phyloP scores from a whole-genome alignment of 140 eudicot genomes.

The Anethum foeniculum region DNA sequence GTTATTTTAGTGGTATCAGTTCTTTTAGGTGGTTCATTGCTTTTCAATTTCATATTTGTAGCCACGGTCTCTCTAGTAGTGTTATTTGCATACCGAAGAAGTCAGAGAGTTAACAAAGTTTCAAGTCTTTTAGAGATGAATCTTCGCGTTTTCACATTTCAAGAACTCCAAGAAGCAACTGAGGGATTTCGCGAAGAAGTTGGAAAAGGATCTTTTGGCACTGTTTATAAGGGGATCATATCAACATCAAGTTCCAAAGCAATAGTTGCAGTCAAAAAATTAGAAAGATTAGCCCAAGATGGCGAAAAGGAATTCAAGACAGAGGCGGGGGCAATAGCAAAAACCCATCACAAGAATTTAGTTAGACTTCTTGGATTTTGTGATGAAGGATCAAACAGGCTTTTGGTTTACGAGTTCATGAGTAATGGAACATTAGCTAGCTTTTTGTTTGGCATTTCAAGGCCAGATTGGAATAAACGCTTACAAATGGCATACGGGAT shows the following conservation, averaged over 20 bases:
- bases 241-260: not conserved
- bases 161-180: constrained; percentile 32
- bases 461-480: constrained; percentile 32
- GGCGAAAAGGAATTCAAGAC: constrained; percentile 22
- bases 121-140: constrained; percentile 17
- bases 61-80: not conserved
- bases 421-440: constrained; percentile 23
- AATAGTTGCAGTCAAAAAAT: constrained; percentile 23
- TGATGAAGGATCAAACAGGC: constrained; percentile 22
- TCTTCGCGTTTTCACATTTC: constrained; percentile 23
- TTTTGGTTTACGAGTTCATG: constrained; percentile 40
- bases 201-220: constrained; percentile 38
- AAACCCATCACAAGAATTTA: constrained; percentile 22
- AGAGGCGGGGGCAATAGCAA: constrained; percentile 17
- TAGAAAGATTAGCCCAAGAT: constrained; percentile 20
- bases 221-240: constrained; percentile 31
- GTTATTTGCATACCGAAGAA: not conserved
- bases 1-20: constrained; percentile 15
- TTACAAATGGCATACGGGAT: constrained; percentile 30
- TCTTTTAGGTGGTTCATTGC: constrained; percentile 26
- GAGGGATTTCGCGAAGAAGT: constrained; percentile 31
- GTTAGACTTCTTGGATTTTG: constrained; percentile 21
- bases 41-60: constrained; percentile 20
- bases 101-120: not conserved
- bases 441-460: constrained; percentile 23